Conservation (phyloP, 345 rosid genomes). For the Melaleuca alternifolia region DNA sequence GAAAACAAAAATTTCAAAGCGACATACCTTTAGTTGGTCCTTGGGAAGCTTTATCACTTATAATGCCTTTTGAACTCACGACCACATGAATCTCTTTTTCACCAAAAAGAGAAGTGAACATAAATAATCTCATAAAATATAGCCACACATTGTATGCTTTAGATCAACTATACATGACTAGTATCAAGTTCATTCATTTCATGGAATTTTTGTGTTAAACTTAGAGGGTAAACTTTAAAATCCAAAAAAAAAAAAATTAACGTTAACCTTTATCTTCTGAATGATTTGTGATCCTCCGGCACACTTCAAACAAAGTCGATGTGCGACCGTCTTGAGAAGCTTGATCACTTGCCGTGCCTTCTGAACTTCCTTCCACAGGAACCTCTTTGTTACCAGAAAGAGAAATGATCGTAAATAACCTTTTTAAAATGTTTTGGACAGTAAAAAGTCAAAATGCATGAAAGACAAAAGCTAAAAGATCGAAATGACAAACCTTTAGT, state of each 20-base stretch:
- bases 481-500: no score
- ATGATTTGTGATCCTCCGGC: not conserved
- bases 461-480: no score
- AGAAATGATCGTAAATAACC: no score
- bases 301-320: not conserved
- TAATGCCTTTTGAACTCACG: fast-evolving
- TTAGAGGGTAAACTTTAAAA: not conserved
- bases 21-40: no score
- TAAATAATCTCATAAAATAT: not conserved
- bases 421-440: no score
- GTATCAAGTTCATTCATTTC: no score
- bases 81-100: not conserved
- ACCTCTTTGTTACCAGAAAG: no score
- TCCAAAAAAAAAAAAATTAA: not conserved
- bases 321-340: not conserved
- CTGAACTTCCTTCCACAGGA: no score
- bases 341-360: no score
- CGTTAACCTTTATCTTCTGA: not conserved
- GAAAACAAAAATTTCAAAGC: no score
- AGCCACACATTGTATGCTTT: not conserved
- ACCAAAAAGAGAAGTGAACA: not conserved
- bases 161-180: no score
- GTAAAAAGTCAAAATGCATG: no score
- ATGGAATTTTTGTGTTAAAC: not conserved
- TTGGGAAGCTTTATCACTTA: not conserved